These are phyloP conservation scores for Nicotiana otophora DNA, from an alignment of 257 asterid genomes.

Conservation along the genomic window DNA sequence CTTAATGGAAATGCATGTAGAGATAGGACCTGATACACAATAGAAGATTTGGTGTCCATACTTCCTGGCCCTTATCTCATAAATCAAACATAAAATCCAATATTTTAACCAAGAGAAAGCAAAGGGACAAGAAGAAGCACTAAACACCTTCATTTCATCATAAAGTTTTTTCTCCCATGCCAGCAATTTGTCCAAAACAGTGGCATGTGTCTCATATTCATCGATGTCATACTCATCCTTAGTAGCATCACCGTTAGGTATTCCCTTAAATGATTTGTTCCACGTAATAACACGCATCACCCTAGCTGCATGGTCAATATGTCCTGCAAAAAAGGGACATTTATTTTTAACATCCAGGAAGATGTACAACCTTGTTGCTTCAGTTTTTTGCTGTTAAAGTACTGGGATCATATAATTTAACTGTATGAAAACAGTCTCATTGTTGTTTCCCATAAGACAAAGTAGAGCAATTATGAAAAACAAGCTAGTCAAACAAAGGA, in stretches of 20 bases:
- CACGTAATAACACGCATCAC: slow-evolving; percentile 98
- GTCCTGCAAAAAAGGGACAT: slow-evolving; percentile 53
- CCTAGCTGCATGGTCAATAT: slow-evolving; percentile 88
- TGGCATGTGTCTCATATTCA: slow-evolving; percentile 88
- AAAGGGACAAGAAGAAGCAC: background rate
- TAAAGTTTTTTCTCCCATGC: slow-evolving; percentile 99
- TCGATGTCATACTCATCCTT: slow-evolving; percentile 52
- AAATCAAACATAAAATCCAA: background rate
- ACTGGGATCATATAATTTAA: background rate
- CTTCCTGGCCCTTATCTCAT: background rate
- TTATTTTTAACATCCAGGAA: slow-evolving; percentile 5
- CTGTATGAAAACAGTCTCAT: background rate
- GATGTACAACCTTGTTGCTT: background rate
- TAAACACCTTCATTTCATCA: slow-evolving; percentile 88
- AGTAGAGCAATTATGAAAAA: background rate
- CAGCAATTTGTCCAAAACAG: slow-evolving; percentile 83
- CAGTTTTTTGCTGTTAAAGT: background rate
- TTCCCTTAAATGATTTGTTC: slow-evolving; percentile 85
- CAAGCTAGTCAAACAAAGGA: background rate
- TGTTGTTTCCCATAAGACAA: background rate
- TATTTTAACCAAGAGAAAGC: background rate
- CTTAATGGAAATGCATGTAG: background rate
- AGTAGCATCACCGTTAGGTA: slow-evolving; percentile 49
- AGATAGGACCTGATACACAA: background rate
- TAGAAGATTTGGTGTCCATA: background rate